Percentiles rank a stretch among this genome's conserved stretches.
These are phyloP conservation scores for Yamadazyma conglobata DNA, from an alignment of 1,139 yeast species.

Conservation along the genomic window DNA sequence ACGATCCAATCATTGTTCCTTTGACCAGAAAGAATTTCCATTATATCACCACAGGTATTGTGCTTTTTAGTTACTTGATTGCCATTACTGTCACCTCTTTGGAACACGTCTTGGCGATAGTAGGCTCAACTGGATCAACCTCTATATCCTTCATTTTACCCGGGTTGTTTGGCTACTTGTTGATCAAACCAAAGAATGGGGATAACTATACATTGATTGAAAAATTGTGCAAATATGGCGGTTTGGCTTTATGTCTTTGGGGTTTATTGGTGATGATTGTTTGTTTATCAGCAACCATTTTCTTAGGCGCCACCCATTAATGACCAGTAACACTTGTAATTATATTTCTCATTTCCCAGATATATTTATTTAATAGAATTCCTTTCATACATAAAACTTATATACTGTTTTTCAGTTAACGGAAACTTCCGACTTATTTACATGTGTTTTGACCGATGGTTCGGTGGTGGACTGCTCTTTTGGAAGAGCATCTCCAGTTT, in stretches of 20 bases:
- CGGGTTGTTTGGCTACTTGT: conserved; percentile 78
- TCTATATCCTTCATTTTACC: conserved; percentile 91
- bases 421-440: no score
- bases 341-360: no score
- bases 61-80: conserved; percentile 61
- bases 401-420: no score
- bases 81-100: conserved; percentile 76
- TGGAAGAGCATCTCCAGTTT: no score
- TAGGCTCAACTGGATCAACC: conserved; percentile 94
- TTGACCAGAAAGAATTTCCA: conserved; percentile 52
- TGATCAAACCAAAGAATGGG: conserved; percentile 47
- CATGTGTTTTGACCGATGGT: no score
- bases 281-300: conserved; percentile 72
- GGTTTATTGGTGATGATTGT: conserved; percentile 77
- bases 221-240: conserved; percentile 49
- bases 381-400: no score
- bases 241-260: conserved; percentile 64
- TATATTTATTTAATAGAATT: no score
- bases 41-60: conserved; percentile 62
- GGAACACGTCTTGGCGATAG: conserved; percentile 85
- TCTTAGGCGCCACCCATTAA: conserved; percentile 55
- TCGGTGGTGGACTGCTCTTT: no score
- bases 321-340: no score
- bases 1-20: conserved; percentile 51
- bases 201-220: conserved; percentile 37